These are phyloP conservation scores for Nemania sp. DNA, from an alignment of 2,329 filamentous ascomycete species.

Conservation along the genomic window DNA sequence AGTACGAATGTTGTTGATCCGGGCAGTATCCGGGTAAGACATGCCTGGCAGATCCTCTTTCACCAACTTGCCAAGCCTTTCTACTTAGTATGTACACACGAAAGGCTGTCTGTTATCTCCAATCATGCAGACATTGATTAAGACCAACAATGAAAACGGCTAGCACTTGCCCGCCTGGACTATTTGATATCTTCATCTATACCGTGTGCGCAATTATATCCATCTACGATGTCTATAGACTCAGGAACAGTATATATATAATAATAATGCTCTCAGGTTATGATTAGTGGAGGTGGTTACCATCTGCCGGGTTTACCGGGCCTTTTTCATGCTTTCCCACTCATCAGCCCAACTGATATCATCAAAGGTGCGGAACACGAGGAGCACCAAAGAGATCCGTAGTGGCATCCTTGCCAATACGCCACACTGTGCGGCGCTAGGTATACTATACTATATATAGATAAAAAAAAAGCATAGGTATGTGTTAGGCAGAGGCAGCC, in stretches of 20 bases:
- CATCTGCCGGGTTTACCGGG: constrained; percentile 21
- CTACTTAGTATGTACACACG: too few relatives aligned
- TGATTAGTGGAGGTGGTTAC: constrained; percentile 19
- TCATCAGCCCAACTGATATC: constrained; percentile 2
- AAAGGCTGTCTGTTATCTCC: not conserved
- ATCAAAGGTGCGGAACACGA: constrained; percentile 26
- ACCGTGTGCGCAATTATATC: not conserved
- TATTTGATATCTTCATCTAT: not conserved
- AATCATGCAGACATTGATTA: not conserved
- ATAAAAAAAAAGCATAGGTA: too few relatives aligned
- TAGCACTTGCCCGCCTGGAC: not conserved
- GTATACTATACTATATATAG: not conserved
- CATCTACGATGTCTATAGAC: not conserved
- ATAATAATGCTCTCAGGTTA: not conserved
- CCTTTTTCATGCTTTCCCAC: not conserved
- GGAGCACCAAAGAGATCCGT: constrained; percentile 1
- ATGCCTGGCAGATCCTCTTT: not conserved
- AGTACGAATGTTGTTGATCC: not conserved
- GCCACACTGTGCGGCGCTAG: not conserved
- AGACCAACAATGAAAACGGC: not conserved
- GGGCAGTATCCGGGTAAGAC: not conserved
- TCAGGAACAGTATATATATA: not conserved
- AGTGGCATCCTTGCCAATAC: not conserved
- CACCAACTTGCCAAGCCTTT: constrained; percentile 8
- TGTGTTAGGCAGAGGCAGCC: not conserved